phyloP scores from a whole-genome alignment of 202 grass and related monocot genomes.

The Eragrostis tef region DNA sequence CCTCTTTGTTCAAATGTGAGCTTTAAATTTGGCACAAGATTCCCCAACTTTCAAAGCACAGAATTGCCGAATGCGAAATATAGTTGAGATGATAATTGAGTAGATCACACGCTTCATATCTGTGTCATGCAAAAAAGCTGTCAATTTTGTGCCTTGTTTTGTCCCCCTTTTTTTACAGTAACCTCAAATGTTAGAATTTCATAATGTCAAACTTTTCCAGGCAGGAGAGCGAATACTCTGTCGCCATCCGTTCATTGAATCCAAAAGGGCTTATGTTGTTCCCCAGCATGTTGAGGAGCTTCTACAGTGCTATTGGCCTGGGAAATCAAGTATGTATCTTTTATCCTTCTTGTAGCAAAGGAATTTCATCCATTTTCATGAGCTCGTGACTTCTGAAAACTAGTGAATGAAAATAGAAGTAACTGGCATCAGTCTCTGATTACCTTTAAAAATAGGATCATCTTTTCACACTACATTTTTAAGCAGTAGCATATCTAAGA shows the following conservation, averaged over 20 bases:
- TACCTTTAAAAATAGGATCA: neutral
- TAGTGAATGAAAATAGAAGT: neutral
- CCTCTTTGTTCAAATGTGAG: conserved; percentile 40
- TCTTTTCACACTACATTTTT: neutral
- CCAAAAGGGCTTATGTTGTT: conserved; percentile 94
- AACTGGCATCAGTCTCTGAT: neutral
- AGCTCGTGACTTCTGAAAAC: neutral
- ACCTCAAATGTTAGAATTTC: conserved; percentile 26
- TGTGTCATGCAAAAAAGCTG: neutral
- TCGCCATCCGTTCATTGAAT: conserved; percentile 92
- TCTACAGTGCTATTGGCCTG: conserved; percentile 86
- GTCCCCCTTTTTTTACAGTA: too few relatives aligned
- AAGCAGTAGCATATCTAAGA: neutral
- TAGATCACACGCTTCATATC: conserved; percentile 23
- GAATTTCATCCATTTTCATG: conserved; percentile 1
- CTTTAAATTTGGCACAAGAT: conserved; percentile 28
- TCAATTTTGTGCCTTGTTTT: conserved; percentile 34
- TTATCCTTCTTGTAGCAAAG: conserved; percentile 20
- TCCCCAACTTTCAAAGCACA: conserved; percentile 31
- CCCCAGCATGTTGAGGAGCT: conserved; percentile 92
- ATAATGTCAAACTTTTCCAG: conserved; percentile 53
- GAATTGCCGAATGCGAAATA: conserved; percentile 10
- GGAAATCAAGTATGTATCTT: conserved; percentile 67
- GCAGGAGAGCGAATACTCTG: conserved; percentile 91
- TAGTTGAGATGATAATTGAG: conserved; percentile 14